Percentiles rank a stretch among this genome's conserved stretches.
Conservation (phyloP, 768 basidiomycete genomes). For the Boletus fagicola region DNA sequence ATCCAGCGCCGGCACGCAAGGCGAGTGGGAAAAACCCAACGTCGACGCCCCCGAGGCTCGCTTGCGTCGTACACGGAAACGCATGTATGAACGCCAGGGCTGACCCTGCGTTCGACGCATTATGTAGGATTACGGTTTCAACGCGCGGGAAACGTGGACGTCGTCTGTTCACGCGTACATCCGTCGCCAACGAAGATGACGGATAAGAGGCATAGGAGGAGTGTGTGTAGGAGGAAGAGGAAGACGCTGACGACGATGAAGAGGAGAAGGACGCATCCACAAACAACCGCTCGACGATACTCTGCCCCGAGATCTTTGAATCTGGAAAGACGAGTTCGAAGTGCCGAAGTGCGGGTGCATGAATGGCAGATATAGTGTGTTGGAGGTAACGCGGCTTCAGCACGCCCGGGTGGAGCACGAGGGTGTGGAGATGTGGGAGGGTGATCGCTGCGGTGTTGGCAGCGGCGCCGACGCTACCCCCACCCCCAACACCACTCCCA, state of each 20-base stretch:
- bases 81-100: slow-evolving; percentile 28
- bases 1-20: slow-evolving; percentile 10
- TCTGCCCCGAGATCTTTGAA: slow-evolving; percentile 29
- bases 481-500: slow-evolving; percentile 1
- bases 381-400: slow-evolving; percentile 34
- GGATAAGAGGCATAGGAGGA: slow-evolving; percentile 3
- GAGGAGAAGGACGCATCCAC: slow-evolving; percentile 5
- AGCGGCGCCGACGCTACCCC: not conserved
- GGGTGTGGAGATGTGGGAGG: slow-evolving; percentile 29
- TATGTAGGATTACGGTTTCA: slow-evolving; percentile 27
- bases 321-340: slow-evolving; percentile 35
- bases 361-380: slow-evolving; percentile 28
- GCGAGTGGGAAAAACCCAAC: slow-evolving; percentile 24
- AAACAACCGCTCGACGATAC: slow-evolving; percentile 25
- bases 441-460: slow-evolving; percentile 8
- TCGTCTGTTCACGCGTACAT: slow-evolving; percentile 6
- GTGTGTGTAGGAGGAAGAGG: not conserved
- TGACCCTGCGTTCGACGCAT: slow-evolving; percentile 23
- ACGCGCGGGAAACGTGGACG: slow-evolving; percentile 28
- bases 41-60: slow-evolving; percentile 27
- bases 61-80: slow-evolving; percentile 22
- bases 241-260: slow-evolving; percentile 1
- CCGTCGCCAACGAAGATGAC: not conserved
- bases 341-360: slow-evolving; percentile 30
- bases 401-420: slow-evolving; percentile 30